A percentile compares a stretch with the other conserved stretches of the same genome.
phyloP scores from a whole-genome alignment of 2,329 filamentous ascomycete species.

The Plenodomus tracheiphilus region DNA sequence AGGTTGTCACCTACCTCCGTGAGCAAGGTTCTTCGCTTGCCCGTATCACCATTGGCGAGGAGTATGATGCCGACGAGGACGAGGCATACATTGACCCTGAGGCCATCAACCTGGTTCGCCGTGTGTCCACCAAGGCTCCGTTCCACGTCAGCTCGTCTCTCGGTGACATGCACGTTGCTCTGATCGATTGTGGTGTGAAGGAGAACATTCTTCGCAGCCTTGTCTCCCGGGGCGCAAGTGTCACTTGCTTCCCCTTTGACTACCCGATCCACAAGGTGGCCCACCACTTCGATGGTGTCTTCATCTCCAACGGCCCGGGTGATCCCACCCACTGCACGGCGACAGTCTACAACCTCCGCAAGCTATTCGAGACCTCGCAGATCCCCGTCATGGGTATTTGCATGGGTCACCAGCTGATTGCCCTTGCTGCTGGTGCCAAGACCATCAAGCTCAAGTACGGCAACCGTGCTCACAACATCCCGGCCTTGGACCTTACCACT shows the following conservation, averaged over 20 bases:
- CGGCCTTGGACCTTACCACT: conserved; percentile 89
- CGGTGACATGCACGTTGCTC: conserved; percentile 85
- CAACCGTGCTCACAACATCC: conserved; percentile 98
- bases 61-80: conserved; percentile 98
- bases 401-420: conserved; percentile 93
- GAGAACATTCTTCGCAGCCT: conserved; percentile 98
- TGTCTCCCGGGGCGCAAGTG: conserved; percentile 85
- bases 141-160: conserved; percentile 89
- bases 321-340: conserved; percentile 96
- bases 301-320: conserved; percentile 98
- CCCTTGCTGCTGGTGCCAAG: conserved; percentile 81
- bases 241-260: conserved; percentile 94
- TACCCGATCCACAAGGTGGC: conserved; percentile 98
- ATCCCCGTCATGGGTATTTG: conserved; percentile 98
- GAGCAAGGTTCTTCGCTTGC: conserved; percentile 97
- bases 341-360: conserved; percentile 88
- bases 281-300: conserved; percentile 96
- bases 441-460: conserved; percentile 99
- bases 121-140: conserved; percentile 96
- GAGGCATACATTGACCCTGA: conserved; percentile 94
- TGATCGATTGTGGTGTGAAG: conserved; percentile 98
- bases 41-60: conserved; percentile 90
- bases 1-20: conserved; percentile 91
- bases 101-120: conserved; percentile 94
- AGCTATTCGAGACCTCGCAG: conserved; percentile 87